Evolutionary conservation across 371 early-diverging fungal genomes (phyloP), one percentile per base, ranked within the genome.

Genomic region (Syncephalastrum monosporum): DNA sequence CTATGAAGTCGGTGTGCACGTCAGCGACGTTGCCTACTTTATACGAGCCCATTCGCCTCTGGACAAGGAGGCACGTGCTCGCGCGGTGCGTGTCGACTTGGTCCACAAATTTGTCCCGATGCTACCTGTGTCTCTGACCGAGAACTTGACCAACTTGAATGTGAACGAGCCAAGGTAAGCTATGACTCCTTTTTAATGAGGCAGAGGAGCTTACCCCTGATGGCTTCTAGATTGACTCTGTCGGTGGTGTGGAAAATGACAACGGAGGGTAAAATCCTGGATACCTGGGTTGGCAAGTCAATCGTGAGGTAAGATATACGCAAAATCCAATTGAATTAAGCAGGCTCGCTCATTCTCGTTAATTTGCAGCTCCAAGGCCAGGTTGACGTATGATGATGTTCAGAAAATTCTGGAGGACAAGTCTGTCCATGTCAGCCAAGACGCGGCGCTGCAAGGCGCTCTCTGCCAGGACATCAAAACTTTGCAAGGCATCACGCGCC

Each of bases 11-110:
- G 96, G 95, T 51, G 94, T 95, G 15, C 98, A 99, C 68, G 95
- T 99, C 68, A 97, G 98, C 52, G 99, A 99, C 73, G 97, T 98
- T 5, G 85, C 94, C 8, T 86, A 94, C 72, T 99, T 96, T 81
- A 95, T 99, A 29, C 75, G 82, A 57, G 84, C 86, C 25, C 84
- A 83, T 59, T 87, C 91, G 10, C 83, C 87, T 0, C 72, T 99
- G 75, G 99, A 99, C 71, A 77, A 82, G 48, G 97, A 96, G 60
- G 99, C 99, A 3, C 77, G 80, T 25, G 71, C 89, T 4, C 82
- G 98, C 55, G 91, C 91, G 12, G 99, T 98, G 12, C 91, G 96
- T 8, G 93, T 96, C 15, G 98, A 99, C 68, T 71, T 99, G 47
- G 84, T 89, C 21, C 86, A 93, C 50, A 82, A 86, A 55, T 84